Base-by-base conservation (phyloP, 192 early-diverging fungal genomes). In the Gamsiella multidivaricata region DNA sequence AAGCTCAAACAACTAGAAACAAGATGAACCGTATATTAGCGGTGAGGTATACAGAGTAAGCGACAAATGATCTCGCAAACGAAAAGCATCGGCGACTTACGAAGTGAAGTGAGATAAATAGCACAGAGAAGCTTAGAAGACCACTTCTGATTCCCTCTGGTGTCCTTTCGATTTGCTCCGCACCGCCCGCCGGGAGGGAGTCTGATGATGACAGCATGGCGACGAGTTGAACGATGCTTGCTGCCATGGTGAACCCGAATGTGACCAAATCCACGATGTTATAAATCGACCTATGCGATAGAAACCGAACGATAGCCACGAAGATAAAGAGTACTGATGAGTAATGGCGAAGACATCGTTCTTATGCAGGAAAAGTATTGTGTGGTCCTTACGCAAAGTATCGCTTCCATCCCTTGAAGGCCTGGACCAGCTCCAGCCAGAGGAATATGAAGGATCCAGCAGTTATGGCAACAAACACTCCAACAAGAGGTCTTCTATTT, bases 1-100 rank as follows among this genome's bases (percentile, higher is more conserved):
- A 2, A 69, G 57, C 26, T 69, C 67, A 6, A 61, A 59, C 26
- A 69, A 33, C 67, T 69, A 68, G n/a, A n/a, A 46, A 53, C 17
- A 41, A 7, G 12, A 64, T n/a, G n/a, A n/a, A n/a, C n/a, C n/a
- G n/a, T n/a, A n/a, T n/a, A n/a, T n/a, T n/a, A 10, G 20, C 5
- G 10, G 51, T 29, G 11, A 28, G 36, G 49, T 12, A 2, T 50
- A n/a, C 42, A 47, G 34, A 15, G 47, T 23, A 9, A 32, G 28
- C 31, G 34, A 57, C 11, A 15, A 22, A 8, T 57, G 3, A 34
- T 2, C 18, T 37, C 22, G 11, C 12, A 29, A 45, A 11, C 25
- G 11, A 23, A 54, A 18, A 33, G 6, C 6, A 37, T 20, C 14
- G 2, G 14, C 3, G 2, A 50, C 39, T 45, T 55, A 65, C 63